These are phyloP conservation scores for Trichoderma arundinaceum DNA, from an alignment of 2,329 filamentous ascomycete genomes.

Conservation along the genomic window DNA sequence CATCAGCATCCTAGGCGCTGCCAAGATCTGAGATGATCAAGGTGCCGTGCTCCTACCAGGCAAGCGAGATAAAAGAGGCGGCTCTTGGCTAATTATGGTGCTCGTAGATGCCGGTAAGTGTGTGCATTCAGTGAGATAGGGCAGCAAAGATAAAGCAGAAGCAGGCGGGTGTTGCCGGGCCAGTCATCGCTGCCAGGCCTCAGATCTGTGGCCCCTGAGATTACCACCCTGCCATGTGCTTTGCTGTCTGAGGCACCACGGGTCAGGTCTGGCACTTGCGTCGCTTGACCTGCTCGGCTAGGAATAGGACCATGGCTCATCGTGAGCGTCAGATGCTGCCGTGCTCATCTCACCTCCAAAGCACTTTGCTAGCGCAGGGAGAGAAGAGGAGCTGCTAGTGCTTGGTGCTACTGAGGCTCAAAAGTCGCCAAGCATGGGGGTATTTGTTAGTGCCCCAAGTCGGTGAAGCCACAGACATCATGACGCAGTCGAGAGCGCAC, in stretches of 20 bases:
- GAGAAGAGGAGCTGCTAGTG: no score
- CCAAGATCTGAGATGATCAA: conserved; percentile 10
- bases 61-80: conserved; percentile 7
- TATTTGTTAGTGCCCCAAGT: conserved; percentile 7
- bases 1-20: not conserved
- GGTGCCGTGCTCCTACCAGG: not conserved
- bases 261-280: not conserved
- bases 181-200: not conserved
- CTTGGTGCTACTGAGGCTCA: no score
- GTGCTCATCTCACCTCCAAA: not conserved
- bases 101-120: not conserved
- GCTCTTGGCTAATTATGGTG: not conserved
- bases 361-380: not conserved
- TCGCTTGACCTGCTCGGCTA: not conserved
- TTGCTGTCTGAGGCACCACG: not conserved
- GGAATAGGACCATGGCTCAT: not conserved
- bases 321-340: not conserved
- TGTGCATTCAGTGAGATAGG: not conserved
- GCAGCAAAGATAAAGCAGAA: not conserved
- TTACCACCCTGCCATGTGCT: conserved; percentile 28
- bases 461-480: conserved; percentile 23
- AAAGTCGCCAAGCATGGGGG: no score
- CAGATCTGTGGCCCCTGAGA: conserved; percentile 20
- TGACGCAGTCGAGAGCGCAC: conserved; percentile 19
- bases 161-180: conserved; percentile 9